These are phyloP conservation scores for Mycena rebaudengoi DNA, from an alignment of 768 basidiomycete genomes.

Conservation along the genomic window DNA sequence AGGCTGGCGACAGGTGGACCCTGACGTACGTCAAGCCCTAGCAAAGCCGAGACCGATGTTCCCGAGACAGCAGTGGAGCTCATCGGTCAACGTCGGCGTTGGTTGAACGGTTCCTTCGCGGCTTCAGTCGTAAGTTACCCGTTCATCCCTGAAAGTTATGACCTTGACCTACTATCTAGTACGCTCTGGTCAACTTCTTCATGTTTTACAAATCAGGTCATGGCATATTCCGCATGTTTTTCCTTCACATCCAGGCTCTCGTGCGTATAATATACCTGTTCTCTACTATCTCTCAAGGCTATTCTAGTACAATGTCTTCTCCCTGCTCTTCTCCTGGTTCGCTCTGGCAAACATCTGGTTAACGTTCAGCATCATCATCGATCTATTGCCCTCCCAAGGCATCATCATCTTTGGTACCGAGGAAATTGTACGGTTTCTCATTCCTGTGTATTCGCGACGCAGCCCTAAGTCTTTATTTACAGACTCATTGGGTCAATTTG, in stretches of 20 bases:
- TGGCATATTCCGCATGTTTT: conserved; percentile 92
- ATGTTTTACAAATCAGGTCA: conserved; percentile 87
- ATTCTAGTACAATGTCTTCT: conserved; percentile 82
- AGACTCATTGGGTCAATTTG: conserved; percentile 92
- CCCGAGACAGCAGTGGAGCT: conserved; percentile 91
- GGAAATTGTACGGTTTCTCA: conserved; percentile 60
- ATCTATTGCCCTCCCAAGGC: conserved; percentile 68
- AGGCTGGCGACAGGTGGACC: conserved; percentile 87
- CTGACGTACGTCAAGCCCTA: conserved; percentile 91
- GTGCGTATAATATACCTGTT: conserved; percentile 58
- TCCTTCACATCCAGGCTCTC: conserved; percentile 93
- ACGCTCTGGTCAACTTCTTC: conserved; percentile 94
- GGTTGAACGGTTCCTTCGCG: conserved; percentile 96
- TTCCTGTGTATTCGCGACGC: not conserved
- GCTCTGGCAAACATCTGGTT: conserved; percentile 92
- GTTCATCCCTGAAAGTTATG: too few species aligned
- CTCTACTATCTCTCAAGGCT: not conserved
- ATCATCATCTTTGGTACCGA: conserved; percentile 77
- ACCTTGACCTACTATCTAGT: too few species aligned
- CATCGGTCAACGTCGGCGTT: conserved; percentile 94
- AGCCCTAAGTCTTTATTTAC: not conserved
- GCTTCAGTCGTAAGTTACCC: too few species aligned
- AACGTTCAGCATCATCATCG: conserved; percentile 95
- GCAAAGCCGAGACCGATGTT: conserved; percentile 97
- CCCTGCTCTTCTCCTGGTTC: conserved; percentile 92